A percentile compares a stretch with the other conserved stretches of the same genome.
These are phyloP conservation scores for Aurantiochytrium sp. DNA, from an alignment of 108 stramenopile genomes.

Conservation along the genomic window DNA sequence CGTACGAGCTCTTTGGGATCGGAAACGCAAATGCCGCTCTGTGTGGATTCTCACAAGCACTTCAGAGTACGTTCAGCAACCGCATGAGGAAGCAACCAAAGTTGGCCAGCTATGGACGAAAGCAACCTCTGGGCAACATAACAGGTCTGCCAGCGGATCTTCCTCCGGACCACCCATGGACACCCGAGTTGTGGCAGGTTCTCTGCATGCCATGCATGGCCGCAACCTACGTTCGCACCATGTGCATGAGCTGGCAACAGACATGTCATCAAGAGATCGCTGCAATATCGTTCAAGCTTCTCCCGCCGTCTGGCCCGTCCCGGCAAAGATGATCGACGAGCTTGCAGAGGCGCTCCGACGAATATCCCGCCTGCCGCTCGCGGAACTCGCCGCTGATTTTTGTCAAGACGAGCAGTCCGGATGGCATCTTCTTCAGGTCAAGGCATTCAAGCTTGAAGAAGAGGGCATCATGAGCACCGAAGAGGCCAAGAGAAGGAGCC, in stretches of 20 bases:
- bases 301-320: not conserved
- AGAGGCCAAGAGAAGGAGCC: not conserved
- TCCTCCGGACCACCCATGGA: not conserved
- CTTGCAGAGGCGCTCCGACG: not conserved
- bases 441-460: not conserved
- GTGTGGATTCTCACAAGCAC: constrained; percentile 8
- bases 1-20: not conserved
- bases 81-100: not conserved
- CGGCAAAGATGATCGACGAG: not conserved
- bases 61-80: not conserved
- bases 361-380: not conserved
- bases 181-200: not conserved
- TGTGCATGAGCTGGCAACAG: not conserved
- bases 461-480: not conserved
- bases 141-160: too few relatives aligned
- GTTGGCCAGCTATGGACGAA: not conserved
- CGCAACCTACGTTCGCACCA: not conserved
- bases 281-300: not conserved
- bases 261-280: not conserved
- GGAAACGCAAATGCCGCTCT: not conserved
- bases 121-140: not conserved
- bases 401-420: not conserved
- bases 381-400: not conserved
- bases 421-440: not conserved
- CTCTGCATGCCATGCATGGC: not conserved